phyloP scores from a whole-genome alignment of 306 rosid species.

The Cicer arietinum region DNA sequence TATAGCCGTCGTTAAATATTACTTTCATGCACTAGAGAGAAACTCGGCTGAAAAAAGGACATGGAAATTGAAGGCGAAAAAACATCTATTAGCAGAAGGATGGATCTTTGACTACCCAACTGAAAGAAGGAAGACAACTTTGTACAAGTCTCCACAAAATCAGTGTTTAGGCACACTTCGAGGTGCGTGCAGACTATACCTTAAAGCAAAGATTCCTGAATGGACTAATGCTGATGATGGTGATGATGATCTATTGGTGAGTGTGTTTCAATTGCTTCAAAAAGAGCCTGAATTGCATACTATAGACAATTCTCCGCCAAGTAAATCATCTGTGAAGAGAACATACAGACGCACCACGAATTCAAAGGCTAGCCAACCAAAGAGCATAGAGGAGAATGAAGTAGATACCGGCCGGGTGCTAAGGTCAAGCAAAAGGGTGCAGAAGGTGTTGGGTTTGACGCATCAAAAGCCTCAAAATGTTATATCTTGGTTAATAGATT shows the following conservation, averaged over 20 bases:
- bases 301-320: constrained; percentile 31
- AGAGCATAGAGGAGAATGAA: constrained; percentile 37
- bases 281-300: constrained; percentile 42
- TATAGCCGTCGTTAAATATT: constrained; percentile 55
- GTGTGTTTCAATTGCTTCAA: constrained; percentile 50
- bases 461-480: constrained; percentile 67
- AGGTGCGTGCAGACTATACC: constrained; percentile 58
- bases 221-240: constrained; percentile 38
- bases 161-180: constrained; percentile 45
- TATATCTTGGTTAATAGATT: constrained; percentile 83
- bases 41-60: neutral
- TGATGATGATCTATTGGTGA: constrained; percentile 33
- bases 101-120: constrained; percentile 53
- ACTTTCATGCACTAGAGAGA: constrained; percentile 34
- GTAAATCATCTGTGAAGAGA: constrained; percentile 36
- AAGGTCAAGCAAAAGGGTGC: constrained; percentile 74
- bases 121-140: constrained; percentile 42
- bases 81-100: constrained; percentile 59
- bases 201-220: constrained; percentile 47
- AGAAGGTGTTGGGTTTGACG: constrained; percentile 51
- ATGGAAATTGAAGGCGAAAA: constrained; percentile 53
- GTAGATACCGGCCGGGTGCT: constrained; percentile 40
- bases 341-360: constrained; percentile 35
- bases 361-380: constrained; percentile 42
- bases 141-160: constrained; percentile 62